These are phyloP conservation scores for Plantago major DNA, from an alignment of 257 asterid genomes.

Conservation along the genomic window DNA sequence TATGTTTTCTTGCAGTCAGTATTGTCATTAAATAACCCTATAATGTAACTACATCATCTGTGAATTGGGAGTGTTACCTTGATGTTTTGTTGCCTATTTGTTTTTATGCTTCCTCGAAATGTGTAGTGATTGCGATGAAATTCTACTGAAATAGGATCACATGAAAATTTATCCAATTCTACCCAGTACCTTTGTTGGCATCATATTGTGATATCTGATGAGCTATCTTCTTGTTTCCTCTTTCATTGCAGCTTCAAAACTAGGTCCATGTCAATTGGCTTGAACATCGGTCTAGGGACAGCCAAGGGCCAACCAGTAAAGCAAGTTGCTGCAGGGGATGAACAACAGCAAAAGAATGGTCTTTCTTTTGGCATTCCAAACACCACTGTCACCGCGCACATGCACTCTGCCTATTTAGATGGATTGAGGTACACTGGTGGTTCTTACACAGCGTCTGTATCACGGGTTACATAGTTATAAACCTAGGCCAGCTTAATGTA, in stretches of 20 bases:
- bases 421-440: constrained; percentile 54
- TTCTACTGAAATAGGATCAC: background rate
- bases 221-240: constrained; percentile 6
- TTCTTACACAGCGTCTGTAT: constrained; percentile 56
- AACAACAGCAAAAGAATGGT: constrained; percentile 23
- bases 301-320: constrained; percentile 26
- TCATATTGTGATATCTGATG: background rate
- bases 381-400: constrained; percentile 45
- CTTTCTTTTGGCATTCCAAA: constrained; percentile 45
- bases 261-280: constrained; percentile 55
- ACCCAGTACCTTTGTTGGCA: background rate
- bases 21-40: too few species aligned
- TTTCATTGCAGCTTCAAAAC: constrained; percentile 59
- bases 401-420: constrained; percentile 46
- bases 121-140: constrained; percentile 5
- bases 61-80: background rate
- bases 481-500: background rate
- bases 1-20: too few species aligned
- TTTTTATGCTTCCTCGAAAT: background rate
- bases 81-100: background rate
- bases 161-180: background rate
- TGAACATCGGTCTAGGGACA: constrained; percentile 58
- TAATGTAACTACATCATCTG: too few species aligned
- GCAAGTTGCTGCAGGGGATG: constrained; percentile 20
- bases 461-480: constrained; percentile 32